A percentile compares a stretch with the other conserved stretches of the same genome.
These are phyloP conservation scores for Aspergillus campestris DNA, from an alignment of 495 filamentous ascomycete species.

Conservation along the genomic window DNA sequence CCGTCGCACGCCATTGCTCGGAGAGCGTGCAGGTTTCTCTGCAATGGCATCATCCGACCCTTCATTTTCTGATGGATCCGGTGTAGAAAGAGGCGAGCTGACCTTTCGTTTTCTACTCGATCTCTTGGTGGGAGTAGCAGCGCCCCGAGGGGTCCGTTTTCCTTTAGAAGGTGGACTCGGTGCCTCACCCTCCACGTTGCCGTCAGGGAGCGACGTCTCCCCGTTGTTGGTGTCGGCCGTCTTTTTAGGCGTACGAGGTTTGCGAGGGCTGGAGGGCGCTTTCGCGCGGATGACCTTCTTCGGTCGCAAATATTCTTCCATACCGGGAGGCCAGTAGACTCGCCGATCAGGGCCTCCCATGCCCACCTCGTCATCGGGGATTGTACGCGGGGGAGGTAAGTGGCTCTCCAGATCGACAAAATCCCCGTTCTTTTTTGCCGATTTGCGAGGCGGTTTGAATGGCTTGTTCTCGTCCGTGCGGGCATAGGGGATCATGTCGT, in stretches of 20 bases:
- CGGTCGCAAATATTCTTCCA: conserved; percentile 86
- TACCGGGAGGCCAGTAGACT: conserved; percentile 86
- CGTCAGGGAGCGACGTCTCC: not conserved
- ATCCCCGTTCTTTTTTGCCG: conserved; percentile 37
- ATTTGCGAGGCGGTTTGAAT: conserved; percentile 40
- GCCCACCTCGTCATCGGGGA: conserved; percentile 63
- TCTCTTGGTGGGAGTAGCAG: conserved; percentile 18
- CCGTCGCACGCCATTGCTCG: conserved; percentile 15
- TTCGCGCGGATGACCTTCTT: conserved; percentile 64
- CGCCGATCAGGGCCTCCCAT: conserved; percentile 85
- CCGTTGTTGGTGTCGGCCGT: conserved; percentile 5
- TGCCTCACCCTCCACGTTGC: conserved; percentile 4
- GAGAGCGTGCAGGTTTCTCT: conserved; percentile 3
- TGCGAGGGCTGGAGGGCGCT: conserved; percentile 16
- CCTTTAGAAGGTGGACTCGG: conserved; percentile 19
- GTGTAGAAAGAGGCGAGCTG: conserved; percentile 16
- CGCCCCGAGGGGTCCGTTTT: conserved; percentile 5
- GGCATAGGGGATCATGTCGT: conserved; percentile 69
- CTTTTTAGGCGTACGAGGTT: conserved; percentile 15
- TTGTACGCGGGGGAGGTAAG: conserved; percentile 28
- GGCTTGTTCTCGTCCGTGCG: conserved; percentile 72
- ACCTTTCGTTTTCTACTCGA: conserved; percentile 29
- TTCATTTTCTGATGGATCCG: conserved; percentile 3
- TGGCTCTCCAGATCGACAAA: conserved; percentile 44
- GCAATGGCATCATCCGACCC: not conserved